Evolutionary conservation across 139 green algal genomes (phyloP), one percentile per base, ranked within the genome.

Genomic region (Coelastrella sp.): DNA sequence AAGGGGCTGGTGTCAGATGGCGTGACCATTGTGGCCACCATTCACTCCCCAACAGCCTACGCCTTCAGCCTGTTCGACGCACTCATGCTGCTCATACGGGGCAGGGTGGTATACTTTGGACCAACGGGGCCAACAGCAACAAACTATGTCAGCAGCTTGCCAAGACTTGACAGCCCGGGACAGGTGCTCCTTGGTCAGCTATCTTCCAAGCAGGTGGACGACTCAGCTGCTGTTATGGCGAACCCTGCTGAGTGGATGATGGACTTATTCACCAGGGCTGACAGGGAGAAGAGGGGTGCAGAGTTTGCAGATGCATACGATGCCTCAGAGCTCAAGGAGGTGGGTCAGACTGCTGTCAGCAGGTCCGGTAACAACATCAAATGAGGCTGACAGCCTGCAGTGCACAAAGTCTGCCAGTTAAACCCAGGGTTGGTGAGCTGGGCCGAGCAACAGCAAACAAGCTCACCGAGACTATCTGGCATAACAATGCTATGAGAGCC

Each of bases 11-110:
- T 84, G 1, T 11, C 4, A 10, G 91, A 87, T 68, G 93, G 92
- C 58, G 93, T 96, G 49, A 96, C 96, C 59, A 93, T 96, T 15
- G 88, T 91, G 15, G 89, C 93, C 68, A 97, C 95, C 89, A 96
- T 98, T 85, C 96, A 98, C 91, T 94, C 88, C 19, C 96, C 96
- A 22, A 93, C 94, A 0, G 91, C 95, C 70, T 95, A 95, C 91
- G 94, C 92, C 70, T 98, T 97, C 90, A 84, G 56, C 19, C 94
- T 98, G 10, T 98, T 98, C 83, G 94, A 98, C 94, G 73, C 70
- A 10, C 89, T 95, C 19, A 90, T 96, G 65, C 91, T 96, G 93
- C 84, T 95, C 68, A 88, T 78, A 7, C 81, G 60, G 6, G 81
- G 61, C 59, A 74, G 91, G 4, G 59, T 90, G 6, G 94, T 94